Percentiles rank a stretch among this genome's conserved stretches.
Evolutionary conservation across 2,329 filamentous ascomycete genomes (phyloP).

Genomic region (Epichloe gansuensis): DNA sequence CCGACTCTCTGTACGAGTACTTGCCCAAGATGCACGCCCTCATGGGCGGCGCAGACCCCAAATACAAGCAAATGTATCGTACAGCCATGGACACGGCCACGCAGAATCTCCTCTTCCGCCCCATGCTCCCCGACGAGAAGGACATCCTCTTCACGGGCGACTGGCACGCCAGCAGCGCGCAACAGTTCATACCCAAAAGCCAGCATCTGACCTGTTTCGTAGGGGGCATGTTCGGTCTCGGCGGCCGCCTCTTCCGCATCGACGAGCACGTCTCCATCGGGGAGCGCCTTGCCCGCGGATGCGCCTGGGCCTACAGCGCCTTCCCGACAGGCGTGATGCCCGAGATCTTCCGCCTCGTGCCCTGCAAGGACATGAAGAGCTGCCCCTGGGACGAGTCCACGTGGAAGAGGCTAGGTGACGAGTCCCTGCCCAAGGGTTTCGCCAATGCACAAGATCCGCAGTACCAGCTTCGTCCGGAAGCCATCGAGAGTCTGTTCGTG

Average conservation of each 20-base stretch:
- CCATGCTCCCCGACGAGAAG: constrained; percentile 46
- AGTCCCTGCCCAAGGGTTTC: constrained; percentile 42
- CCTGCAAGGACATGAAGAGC: constrained; percentile 26
- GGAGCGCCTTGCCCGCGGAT: constrained; percentile 38
- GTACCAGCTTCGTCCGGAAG: constrained; percentile 46
- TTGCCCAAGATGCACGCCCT: constrained; percentile 51
- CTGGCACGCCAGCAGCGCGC: constrained; percentile 14
- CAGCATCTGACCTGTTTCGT: constrained; percentile 44
- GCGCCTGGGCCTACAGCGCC: constrained; percentile 42
- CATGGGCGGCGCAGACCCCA: constrained; percentile 45
- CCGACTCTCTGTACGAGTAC: constrained; percentile 49
- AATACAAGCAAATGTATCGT: constrained; percentile 56
- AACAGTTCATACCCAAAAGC: constrained; percentile 16
- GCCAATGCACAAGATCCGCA: constrained; percentile 38
- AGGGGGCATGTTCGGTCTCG: constrained; percentile 56
- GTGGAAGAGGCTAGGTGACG: constrained; percentile 13
- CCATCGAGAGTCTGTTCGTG: constrained; percentile 69
- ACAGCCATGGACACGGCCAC: constrained; percentile 47
- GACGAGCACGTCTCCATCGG: constrained; percentile 35
- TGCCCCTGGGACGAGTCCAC: constrained; percentile 21
- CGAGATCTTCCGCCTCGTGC: constrained; percentile 35
- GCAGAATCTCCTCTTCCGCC: constrained; percentile 54
- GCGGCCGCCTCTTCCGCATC: constrained; percentile 43
- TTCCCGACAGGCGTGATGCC: constrained; percentile 47
- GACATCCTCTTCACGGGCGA: constrained; percentile 42